Evolutionary conservation across 495 filamentous ascomycete genomes (phyloP), one percentile per base, ranked within the genome.

Genomic region (Penicillium pulvis): DNA sequence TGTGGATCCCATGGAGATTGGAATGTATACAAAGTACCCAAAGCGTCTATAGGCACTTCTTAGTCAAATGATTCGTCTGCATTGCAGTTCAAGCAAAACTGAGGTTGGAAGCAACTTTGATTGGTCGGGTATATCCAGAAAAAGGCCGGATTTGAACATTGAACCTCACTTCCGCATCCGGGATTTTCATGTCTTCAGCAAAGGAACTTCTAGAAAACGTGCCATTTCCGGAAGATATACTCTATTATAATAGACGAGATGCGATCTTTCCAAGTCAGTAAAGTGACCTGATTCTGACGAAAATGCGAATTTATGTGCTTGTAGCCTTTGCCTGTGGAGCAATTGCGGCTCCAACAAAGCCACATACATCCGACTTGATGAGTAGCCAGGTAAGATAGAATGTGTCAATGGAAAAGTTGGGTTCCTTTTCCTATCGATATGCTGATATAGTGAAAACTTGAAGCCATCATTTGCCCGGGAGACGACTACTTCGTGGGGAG

Each of bases 281-380:
- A 41, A 41, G 1, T n/a, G 16, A 12, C 7, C n/a, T 41, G 16
- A 14, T n/a, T n/a, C 14, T 17, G 16, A 41, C 16, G 16, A 41
- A 23, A 26, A 47, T 47, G 44, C 44, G 10, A 28, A 23, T 47
- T 24, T 47, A 26, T 14, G 7, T 16, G 0, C 44, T 47, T 26
- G 44, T 47, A 17, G 39, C 39, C n/a, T 4, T 41, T 16, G 39
- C 16, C 10, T 24, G 44, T 16, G 20, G 44, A 47, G 11, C 14
- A 4, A 23, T 28, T 14, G 44, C 44, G 20, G 44, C 44, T 47
- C 44, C 44, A 47, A 47, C 44, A 14, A 47, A 47, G 44, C 44
- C 44, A 47, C 26, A 26, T 26, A 12, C 12, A 47, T 47, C 44
- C 4, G 23, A 47, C 12, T 47, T 23, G 44, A 47, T 47, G 10